Conservation (phyloP, 179 eudicot genomes). For the Spinacia oleracea region DNA sequence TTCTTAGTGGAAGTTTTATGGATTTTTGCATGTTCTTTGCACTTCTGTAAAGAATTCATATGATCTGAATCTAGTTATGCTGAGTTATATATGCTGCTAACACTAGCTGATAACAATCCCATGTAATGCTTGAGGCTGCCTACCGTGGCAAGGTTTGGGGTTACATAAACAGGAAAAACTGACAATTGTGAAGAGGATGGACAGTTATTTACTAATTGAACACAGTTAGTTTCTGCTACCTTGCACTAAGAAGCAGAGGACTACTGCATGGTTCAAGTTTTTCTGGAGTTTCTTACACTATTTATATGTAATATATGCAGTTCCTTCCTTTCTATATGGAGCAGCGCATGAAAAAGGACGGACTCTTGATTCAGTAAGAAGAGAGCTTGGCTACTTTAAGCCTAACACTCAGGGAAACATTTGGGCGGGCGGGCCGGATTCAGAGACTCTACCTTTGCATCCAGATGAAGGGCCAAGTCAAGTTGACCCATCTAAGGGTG, state of each 20-base stretch:
- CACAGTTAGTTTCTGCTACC: background rate
- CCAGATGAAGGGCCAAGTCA: constrained; percentile 73
- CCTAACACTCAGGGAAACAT: constrained; percentile 52
- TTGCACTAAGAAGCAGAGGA: background rate
- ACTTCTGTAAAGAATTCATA: background rate
- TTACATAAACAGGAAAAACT: background rate
- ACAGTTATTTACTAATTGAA: background rate
- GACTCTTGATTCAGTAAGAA: constrained; percentile 68
- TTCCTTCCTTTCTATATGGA: constrained; percentile 67
- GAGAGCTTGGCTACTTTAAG: constrained; percentile 72
- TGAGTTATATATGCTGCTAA: background rate
- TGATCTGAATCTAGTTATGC: background rate
- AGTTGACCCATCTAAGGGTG: constrained; percentile 52
- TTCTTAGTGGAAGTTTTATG: background rate
- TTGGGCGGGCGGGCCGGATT: constrained; percentile 69
- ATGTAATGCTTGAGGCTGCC: background rate
- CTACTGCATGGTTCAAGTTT: background rate
- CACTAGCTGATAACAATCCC: background rate
- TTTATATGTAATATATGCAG: constrained; percentile 37
- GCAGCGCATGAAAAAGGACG: constrained; percentile 58
- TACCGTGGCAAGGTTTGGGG: background rate
- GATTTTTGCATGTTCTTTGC: background rate
- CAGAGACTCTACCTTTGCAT: constrained; percentile 39
- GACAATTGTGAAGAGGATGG: background rate
- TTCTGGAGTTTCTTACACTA: background rate